phyloP scores from a whole-genome alignment of 192 early-diverging fungal species.

The Mortierella antarctica region DNA sequence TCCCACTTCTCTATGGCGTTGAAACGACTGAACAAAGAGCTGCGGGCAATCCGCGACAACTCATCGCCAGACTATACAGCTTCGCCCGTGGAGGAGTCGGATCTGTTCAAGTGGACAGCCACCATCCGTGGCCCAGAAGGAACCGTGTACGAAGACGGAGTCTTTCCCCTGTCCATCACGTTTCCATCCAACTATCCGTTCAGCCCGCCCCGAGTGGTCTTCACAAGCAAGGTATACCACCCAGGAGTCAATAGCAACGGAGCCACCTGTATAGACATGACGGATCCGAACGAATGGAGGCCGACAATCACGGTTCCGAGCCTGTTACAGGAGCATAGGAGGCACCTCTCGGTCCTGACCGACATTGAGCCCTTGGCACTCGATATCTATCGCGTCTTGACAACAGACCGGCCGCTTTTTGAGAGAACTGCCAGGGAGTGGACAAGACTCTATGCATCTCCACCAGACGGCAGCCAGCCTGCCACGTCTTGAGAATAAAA shows the following conservation, averaged over 20 bases:
- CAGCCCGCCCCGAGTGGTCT: constrained; percentile 15
- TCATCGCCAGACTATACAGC: not conserved
- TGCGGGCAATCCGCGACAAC: not conserved
- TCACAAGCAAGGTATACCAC: constrained; percentile 31
- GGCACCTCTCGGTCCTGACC: not conserved
- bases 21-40: too few relatives aligned
- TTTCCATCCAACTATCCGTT: constrained; percentile 13
- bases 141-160: not conserved
- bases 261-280: constrained; percentile 41
- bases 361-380: not conserved
- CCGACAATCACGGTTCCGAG: not conserved
- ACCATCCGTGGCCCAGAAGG: constrained; percentile 13
- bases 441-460: constrained; percentile 11
- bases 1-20: not conserved
- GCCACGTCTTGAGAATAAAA: too few relatives aligned
- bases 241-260: constrained; percentile 27
- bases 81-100: not conserved
- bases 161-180: constrained; percentile 9
- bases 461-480: not conserved
- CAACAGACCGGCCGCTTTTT: not conserved
- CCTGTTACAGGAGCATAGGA: not conserved
- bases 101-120: constrained; percentile 4
- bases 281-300: constrained; percentile 23
- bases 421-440: not conserved
- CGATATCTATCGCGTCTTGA: not conserved